A percentile compares a stretch with the other conserved stretches of the same genome.
Conservation (phyloP, 2,329 filamentous ascomycete genomes). For the Trichoderma guizhouense region DNA sequence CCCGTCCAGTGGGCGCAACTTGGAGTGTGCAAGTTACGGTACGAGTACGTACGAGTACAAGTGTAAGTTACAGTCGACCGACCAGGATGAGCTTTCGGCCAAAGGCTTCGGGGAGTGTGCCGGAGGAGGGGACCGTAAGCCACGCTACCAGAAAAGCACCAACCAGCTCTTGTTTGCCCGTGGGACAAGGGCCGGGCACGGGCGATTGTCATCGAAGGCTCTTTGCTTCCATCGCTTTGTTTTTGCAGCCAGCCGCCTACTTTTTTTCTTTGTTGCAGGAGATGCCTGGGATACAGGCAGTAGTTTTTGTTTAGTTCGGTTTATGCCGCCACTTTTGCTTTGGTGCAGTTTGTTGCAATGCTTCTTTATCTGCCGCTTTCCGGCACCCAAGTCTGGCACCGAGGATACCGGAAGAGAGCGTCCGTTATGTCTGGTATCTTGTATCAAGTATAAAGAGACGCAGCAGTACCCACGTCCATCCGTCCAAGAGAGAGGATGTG, state of each 20-base stretch:
- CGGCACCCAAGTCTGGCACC: conserved; percentile 1
- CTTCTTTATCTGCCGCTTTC: neutral
- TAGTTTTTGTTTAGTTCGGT: neutral
- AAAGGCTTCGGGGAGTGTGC: conserved; percentile 13
- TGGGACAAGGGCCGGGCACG: conserved; percentile 4
- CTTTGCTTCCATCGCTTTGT: neutral
- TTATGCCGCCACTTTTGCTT: neutral
- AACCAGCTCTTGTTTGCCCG: conserved; percentile 18
- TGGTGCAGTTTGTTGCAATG: neutral
- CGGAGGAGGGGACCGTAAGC: conserved; percentile 11
- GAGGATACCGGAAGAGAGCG: neutral
- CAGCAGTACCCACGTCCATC: neutral
- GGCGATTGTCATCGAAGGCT: neutral
- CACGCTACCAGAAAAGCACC: conserved; percentile 14
- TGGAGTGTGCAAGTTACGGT: neutral
- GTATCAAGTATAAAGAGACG: neutral
- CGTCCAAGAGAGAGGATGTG: neutral
- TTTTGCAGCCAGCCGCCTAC: conserved; percentile 2
- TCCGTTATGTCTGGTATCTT: neutral
- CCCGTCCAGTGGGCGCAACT: neutral
- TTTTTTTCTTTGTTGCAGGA: conserved; percentile 1
- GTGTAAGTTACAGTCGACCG: neutral
- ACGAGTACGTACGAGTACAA: neutral
- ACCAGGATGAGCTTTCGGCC: conserved; percentile 1
- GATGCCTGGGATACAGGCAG: neutral